Percentiles rank a stretch among this genome's conserved stretches.
phyloP scores from a whole-genome alignment of 2,329 filamentous ascomycete species.

The Chaetomium strumarium region DNA sequence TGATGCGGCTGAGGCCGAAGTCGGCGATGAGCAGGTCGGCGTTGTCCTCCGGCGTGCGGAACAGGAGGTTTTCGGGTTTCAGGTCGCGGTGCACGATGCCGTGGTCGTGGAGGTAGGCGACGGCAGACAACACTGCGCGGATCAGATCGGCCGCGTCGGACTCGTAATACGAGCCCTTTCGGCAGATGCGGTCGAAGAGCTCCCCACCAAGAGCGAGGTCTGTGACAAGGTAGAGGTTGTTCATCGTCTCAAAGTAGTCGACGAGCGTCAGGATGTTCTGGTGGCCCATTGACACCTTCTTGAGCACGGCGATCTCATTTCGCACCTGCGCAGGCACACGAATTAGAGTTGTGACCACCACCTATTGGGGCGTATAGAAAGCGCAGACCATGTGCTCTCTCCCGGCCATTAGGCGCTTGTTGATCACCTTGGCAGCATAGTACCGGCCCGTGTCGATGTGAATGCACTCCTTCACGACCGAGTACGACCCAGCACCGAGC shows the following conservation, averaged over 20 bases:
- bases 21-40: conserved; percentile 95
- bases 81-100: conserved; percentile 97
- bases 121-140: conserved; percentile 89
- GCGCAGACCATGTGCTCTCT: conserved; percentile 87
- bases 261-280: conserved; percentile 96
- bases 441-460: conserved; percentile 97
- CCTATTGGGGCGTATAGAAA: neutral
- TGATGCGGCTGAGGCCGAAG: conserved; percentile 91
- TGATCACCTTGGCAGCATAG: conserved; percentile 99
- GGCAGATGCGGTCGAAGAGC: conserved; percentile 96
- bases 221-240: conserved; percentile 97
- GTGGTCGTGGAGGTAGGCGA: conserved; percentile 96
- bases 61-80: conserved; percentile 95
- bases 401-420: conserved; percentile 95
- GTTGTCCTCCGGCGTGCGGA: conserved; percentile 95
- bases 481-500: conserved; percentile 91
- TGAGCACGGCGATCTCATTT: conserved; percentile 96
- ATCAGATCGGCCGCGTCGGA: conserved; percentile 94
- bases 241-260: conserved; percentile 99
- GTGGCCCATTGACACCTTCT: conserved; percentile 98
- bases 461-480: conserved; percentile 97
- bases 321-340: conserved; percentile 56
- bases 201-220: conserved; percentile 94
- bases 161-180: conserved; percentile 98
- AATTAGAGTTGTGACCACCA: too few relatives aligned